Conservation (phyloP, 2,329 filamentous ascomycete species). For the Neofusicoccum parvum region DNA sequence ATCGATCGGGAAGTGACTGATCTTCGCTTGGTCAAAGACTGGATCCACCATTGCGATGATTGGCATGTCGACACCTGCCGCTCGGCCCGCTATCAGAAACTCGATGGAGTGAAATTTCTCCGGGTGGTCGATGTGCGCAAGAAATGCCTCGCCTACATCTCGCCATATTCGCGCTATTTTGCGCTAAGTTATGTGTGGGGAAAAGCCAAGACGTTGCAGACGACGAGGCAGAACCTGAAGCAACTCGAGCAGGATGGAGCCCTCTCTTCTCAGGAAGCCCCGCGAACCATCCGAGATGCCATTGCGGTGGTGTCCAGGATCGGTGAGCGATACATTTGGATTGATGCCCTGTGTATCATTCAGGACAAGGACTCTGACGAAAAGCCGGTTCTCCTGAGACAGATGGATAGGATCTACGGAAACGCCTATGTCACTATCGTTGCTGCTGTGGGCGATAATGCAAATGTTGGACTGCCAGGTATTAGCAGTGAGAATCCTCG, state of each 20-base stretch:
- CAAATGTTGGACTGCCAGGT: slow-evolving; percentile 3
- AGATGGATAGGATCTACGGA: slow-evolving; percentile 26
- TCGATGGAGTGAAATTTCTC: neutral
- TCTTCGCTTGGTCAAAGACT: neutral
- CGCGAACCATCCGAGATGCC: slow-evolving; percentile 21
- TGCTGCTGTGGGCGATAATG: slow-evolving; percentile 23
- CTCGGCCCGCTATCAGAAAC: neutral
- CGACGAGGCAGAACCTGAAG: neutral
- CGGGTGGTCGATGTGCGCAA: neutral
- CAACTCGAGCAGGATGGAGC: neutral
- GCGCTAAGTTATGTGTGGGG: slow-evolving; percentile 27
- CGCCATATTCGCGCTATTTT: slow-evolving; percentile 20
- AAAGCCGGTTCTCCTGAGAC: neutral
- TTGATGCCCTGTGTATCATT: slow-evolving; percentile 25
- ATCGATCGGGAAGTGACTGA: neutral
- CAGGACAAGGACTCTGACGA: slow-evolving; percentile 19
- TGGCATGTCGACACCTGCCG: neutral
- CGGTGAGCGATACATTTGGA: slow-evolving; percentile 24
- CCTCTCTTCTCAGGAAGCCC: slow-evolving; percentile 14
- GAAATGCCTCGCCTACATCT: neutral
- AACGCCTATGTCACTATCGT: slow-evolving; percentile 24
- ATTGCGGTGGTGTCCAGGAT: slow-evolving; percentile 13
- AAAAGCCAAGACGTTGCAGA: slow-evolving; percentile 10
- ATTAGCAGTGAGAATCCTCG: neutral
- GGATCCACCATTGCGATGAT: neutral